Conservation (phyloP, 768 basidiomycete genomes). For the Mycena capillaripes region DNA sequence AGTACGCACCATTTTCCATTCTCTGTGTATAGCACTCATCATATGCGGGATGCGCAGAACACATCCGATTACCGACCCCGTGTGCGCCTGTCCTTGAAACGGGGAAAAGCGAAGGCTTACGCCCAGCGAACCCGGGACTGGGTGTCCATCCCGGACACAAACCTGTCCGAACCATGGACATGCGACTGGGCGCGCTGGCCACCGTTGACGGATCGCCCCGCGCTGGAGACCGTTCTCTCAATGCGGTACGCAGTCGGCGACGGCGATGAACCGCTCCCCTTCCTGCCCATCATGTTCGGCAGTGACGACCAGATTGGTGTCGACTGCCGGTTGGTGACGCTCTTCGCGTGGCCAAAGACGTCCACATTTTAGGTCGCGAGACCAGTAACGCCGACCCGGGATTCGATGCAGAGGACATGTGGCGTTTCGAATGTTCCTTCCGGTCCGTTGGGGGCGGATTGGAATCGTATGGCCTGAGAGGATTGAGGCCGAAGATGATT, state of each 20-base stretch:
- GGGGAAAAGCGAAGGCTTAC: background rate
- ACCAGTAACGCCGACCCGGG: background rate
- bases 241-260: background rate
- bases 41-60: background rate
- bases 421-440: background rate
- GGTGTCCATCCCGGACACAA: background rate
- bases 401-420: background rate
- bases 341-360: background rate
- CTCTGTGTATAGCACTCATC: background rate
- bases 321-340: background rate
- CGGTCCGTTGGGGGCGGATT: constrained; percentile 3
- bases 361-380: background rate
- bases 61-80: background rate
- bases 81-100: background rate
- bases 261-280: background rate
- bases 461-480: background rate
- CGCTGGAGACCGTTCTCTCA: background rate
- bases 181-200: constrained; percentile 6
- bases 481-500: background rate
- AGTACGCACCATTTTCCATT: background rate
- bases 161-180: constrained; percentile 1
- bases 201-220: background rate
- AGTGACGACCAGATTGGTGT: background rate
- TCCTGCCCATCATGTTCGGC: background rate
- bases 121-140: background rate